Evolutionary conservation across 164 flowering plant species (phyloP).

Genomic region (Sextonia rubra): DNA sequence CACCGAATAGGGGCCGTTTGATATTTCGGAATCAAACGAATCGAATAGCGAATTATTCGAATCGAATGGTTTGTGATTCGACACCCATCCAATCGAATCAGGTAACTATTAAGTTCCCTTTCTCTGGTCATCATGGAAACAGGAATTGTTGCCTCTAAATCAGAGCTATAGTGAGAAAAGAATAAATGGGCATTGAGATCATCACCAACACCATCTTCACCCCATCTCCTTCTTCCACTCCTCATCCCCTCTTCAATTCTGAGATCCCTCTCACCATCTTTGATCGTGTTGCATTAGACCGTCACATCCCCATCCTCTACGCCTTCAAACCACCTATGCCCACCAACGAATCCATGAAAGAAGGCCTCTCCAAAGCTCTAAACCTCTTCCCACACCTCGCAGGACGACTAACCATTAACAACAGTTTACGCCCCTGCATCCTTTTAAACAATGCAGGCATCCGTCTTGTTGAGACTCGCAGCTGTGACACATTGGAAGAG

Average conservation of each 20-base stretch:
- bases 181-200: constrained; percentile 4
- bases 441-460: constrained; percentile 4
- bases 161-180: too few species aligned
- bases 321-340: constrained; percentile 13
- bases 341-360: constrained; percentile 5
- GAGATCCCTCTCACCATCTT: constrained; percentile 16
- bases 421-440: not conserved
- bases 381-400: constrained; percentile 11
- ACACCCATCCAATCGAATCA: too few species aligned
- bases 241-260: not conserved
- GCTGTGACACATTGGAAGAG: not conserved
- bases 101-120: too few species aligned
- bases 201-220: constrained; percentile 1
- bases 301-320: constrained; percentile 7
- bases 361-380: constrained; percentile 8
- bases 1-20: too few species aligned
- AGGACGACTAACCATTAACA: not conserved
- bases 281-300: constrained; percentile 9
- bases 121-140: too few species aligned
- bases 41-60: too few species aligned
- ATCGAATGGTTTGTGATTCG: too few species aligned
- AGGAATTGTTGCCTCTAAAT: too few species aligned
- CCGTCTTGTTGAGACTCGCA: constrained; percentile 4
- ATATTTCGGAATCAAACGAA: too few species aligned
- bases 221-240: not conserved